Conservation (phyloP, 768 basidiomycete species). For the Lepiota subincarnata region DNA sequence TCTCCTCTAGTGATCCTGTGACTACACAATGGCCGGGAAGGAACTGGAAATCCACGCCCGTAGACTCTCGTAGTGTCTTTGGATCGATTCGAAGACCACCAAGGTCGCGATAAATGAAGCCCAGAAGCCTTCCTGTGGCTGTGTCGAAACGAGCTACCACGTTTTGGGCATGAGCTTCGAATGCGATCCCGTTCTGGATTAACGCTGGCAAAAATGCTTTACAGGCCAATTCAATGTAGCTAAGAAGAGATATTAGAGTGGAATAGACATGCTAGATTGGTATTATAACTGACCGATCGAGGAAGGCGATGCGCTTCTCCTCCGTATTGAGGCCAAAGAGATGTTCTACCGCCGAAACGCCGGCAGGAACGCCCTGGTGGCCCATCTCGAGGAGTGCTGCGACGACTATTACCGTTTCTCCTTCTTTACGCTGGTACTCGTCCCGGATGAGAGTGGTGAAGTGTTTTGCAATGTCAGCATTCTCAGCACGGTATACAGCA, state of each 20-base stretch:
- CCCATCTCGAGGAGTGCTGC: constrained; percentile 52
- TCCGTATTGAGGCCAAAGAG: constrained; percentile 42
- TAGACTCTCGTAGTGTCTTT: constrained; percentile 41
- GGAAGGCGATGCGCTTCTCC: constrained; percentile 41
- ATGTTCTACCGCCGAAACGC: constrained; percentile 44
- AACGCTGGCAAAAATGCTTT: constrained; percentile 49
- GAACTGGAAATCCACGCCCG: constrained; percentile 47
- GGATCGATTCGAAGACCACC: constrained; percentile 56
- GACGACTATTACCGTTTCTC: constrained; percentile 43
- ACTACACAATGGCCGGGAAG: constrained; percentile 51
- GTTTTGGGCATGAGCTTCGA: constrained; percentile 62
- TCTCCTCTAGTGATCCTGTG: constrained; percentile 43
- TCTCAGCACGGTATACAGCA: constrained; percentile 36
- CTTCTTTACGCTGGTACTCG: constrained; percentile 32
- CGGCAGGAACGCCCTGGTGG: constrained; percentile 36
- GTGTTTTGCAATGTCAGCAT: constrained; percentile 49
- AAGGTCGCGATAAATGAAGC: constrained; percentile 55
- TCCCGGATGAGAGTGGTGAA: constrained; percentile 47
- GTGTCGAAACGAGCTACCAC: constrained; percentile 44
- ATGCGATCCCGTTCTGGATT: constrained; percentile 52
- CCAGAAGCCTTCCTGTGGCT: constrained; percentile 36
- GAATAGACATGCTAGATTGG: neutral
- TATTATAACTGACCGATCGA: constrained; percentile 35
- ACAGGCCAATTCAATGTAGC: constrained; percentile 49
- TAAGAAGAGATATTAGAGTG: constrained; percentile 15